Percentiles rank a stretch among this genome's conserved stretches.
These are phyloP conservation scores for Lactarius psammicola DNA, from an alignment of 768 basidiomycete genomes.

Conservation along the genomic window DNA sequence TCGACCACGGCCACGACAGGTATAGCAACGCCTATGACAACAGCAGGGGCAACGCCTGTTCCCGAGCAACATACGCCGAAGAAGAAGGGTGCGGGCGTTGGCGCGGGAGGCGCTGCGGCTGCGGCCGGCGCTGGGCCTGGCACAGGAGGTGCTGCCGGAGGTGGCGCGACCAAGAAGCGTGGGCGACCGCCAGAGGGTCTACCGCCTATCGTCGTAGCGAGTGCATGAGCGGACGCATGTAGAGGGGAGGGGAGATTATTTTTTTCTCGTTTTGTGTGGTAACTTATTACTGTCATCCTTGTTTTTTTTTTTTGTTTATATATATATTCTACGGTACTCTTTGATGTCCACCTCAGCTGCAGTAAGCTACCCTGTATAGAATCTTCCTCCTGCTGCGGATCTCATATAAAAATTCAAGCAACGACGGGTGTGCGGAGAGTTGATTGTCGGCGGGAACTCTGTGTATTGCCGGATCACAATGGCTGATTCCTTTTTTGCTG, in stretches of 20 bases:
- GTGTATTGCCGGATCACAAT: background rate
- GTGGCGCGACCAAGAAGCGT: conserved; percentile 27
- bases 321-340: conserved; percentile 12
- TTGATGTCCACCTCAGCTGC: conserved; percentile 10
- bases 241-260: background rate
- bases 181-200: conserved; percentile 30
- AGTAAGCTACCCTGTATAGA: background rate
- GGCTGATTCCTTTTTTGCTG: background rate
- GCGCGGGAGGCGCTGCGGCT: background rate
- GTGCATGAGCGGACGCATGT: conserved; percentile 28
- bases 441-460: background rate
- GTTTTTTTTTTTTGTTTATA: conserved; percentile 16
- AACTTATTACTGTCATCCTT: conserved; percentile 25
- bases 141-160: background rate
- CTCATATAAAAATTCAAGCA: background rate
- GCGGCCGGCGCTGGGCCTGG: background rate
- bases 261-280: conserved; percentile 14
- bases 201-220: conserved; percentile 36
- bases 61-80: conserved; percentile 24
- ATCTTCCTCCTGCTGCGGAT: background rate
- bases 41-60: background rate
- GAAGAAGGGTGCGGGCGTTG: conserved; percentile 20
- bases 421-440: background rate
- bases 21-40: background rate
- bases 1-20: background rate